A percentile compares a stretch with the other conserved stretches of the same genome.
Evolutionary conservation across 2,329 filamentous ascomycete species (phyloP).

Genomic region (Clonostachys chloroleuca): DNA sequence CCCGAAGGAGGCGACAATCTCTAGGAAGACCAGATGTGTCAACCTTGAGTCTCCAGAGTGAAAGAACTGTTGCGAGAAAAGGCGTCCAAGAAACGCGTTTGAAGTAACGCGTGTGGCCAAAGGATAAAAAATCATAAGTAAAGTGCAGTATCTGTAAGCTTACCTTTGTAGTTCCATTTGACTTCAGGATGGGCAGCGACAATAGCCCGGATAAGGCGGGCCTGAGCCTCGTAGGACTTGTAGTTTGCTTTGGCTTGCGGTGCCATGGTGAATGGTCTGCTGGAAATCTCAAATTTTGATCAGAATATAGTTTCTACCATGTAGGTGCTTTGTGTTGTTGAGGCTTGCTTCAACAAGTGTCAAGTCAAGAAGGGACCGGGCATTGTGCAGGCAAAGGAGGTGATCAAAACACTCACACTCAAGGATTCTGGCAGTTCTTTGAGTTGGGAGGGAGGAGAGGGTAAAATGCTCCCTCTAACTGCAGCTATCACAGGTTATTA

Average conservation of each 20-base stretch:
- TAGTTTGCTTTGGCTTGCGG: constrained; percentile 46
- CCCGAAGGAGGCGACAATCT: constrained; percentile 40
- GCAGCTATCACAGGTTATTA: no score
- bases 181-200: constrained; percentile 50
- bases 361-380: background rate
- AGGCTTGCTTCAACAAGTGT: no score
- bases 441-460: no score
- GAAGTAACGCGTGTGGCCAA: background rate
- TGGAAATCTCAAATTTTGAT: background rate
- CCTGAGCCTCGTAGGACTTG: constrained; percentile 54
- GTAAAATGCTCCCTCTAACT: no score
- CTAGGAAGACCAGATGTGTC: constrained; percentile 19
- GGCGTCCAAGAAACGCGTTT: background rate
- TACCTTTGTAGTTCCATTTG: constrained; percentile 60
- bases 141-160: constrained; percentile 12
- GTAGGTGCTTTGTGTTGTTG: no score
- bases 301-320: background rate
- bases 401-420: background rate
- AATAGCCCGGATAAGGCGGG: constrained; percentile 56
- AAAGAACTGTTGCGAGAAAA: background rate
- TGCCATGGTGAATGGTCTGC: constrained; percentile 31
- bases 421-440: background rate
- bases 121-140: background rate
- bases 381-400: background rate
- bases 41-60: background rate